Percentiles rank a stretch among this genome's conserved stretches.
These are phyloP conservation scores for Sherardia arvensis DNA, from an alignment of 257 asterid genomes.

Conservation along the genomic window DNA sequence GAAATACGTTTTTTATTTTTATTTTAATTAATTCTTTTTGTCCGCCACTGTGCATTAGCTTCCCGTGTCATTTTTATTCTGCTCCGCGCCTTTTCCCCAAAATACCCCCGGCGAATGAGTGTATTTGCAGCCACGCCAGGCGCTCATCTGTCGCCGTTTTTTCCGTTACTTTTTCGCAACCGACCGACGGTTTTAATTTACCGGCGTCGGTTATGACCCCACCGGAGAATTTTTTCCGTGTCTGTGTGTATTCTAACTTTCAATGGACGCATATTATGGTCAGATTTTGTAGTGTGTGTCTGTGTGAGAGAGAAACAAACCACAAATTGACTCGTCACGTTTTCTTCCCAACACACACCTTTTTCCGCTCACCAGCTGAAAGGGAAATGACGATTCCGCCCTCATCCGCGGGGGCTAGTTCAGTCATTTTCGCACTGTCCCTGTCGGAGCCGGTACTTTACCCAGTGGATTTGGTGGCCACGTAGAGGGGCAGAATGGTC, in stretches of 20 bases:
- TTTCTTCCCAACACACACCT: conserved; percentile 23
- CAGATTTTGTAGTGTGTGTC: conserved; percentile 12
- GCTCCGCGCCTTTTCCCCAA: conserved; percentile 18
- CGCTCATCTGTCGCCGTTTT: conserved; percentile 43
- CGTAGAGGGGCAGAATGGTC: conserved; percentile 35
- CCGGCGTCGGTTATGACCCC: conserved; percentile 7
- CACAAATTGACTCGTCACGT: conserved; percentile 35
- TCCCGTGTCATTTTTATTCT: conserved; percentile 30
- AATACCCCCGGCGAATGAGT: conserved; percentile 32
- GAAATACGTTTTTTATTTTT: neutral
- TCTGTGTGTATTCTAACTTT: conserved; percentile 16
- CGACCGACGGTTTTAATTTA: conserved; percentile 15
- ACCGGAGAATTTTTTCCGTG: neutral
- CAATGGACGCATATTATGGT: conserved; percentile 38
- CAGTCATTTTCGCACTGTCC: conserved; percentile 19
- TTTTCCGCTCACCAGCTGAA: conserved; percentile 27
- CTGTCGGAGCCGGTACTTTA: conserved; percentile 21
- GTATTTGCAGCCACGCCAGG: conserved; percentile 47
- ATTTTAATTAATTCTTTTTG: neutral
- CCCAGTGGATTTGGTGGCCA: conserved; percentile 13
- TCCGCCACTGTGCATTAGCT: conserved; percentile 13
- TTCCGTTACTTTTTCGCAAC: conserved; percentile 27
- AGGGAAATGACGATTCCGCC: conserved; percentile 19
- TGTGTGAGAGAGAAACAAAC: conserved; percentile 3
- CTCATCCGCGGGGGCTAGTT: conserved; percentile 15